Percentiles rank a stretch among this genome's conserved stretches.
Evolutionary conservation across 768 basidiomycete genomes (phyloP).

Genomic region (Russula abietina): DNA sequence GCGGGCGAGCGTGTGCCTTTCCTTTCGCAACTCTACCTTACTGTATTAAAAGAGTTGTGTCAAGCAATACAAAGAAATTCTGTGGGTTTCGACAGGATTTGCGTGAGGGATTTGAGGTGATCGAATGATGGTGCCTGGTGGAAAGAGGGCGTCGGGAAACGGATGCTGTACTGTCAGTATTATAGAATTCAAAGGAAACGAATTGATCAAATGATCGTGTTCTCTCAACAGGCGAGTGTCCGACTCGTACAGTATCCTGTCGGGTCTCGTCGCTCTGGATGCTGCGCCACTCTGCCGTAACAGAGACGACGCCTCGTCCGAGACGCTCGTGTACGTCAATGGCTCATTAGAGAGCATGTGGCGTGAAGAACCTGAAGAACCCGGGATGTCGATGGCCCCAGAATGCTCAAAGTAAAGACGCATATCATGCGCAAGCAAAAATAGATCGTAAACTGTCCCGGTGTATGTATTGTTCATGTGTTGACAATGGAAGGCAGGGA

Average conservation of each 20-base stretch:
- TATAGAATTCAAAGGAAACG: neutral
- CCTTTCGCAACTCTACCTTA: too few relatives aligned
- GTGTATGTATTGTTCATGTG: conserved; percentile 93
- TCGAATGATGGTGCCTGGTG: neutral
- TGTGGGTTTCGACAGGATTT: neutral
- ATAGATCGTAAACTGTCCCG: conserved; percentile 87
- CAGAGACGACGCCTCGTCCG: conserved; percentile 93
- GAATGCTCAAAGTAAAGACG: conserved; percentile 89
- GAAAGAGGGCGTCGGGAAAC: too few relatives aligned
- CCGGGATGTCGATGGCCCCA: conserved; percentile 79
- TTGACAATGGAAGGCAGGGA: conserved; percentile 84
- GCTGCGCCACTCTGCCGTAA: conserved; percentile 75
- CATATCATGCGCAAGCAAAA: conserved; percentile 95
- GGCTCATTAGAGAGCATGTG: conserved; percentile 91
- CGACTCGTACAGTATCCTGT: conserved; percentile 89
- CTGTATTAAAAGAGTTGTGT: too few relatives aligned
- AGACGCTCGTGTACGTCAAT: conserved; percentile 89
- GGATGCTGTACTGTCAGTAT: too few relatives aligned
- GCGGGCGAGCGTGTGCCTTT: neutral
- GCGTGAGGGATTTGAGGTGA: neutral
- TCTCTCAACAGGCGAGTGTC: conserved; percentile 90
- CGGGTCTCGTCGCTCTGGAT: conserved; percentile 91
- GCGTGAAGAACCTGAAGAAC: conserved; percentile 68
- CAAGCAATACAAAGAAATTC: too few relatives aligned
- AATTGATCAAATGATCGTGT: conserved; percentile 50